phyloP scores from a whole-genome alignment of 2,329 filamentous ascomycete species.

The Arthrobotrys sinensis region DNA sequence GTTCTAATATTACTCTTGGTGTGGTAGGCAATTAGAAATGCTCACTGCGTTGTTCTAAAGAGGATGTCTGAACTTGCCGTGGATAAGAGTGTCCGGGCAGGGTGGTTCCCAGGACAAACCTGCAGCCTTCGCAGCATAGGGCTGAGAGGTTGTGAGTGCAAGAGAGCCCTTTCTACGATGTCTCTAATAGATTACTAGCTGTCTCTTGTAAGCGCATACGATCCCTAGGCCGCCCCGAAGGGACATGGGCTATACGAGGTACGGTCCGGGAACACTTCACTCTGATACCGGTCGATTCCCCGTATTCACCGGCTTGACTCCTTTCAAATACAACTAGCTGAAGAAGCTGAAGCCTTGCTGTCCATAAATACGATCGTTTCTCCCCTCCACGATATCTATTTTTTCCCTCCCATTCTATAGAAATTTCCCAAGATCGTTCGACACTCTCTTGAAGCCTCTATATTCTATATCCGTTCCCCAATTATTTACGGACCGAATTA shows the following conservation, averaged over 20 bases:
- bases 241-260: slow-evolving; percentile 29
- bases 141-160: slow-evolving; percentile 36
- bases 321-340: slow-evolving; percentile 19
- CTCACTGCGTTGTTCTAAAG: slow-evolving; percentile 47
- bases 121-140: slow-evolving; percentile 27
- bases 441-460: slow-evolving; percentile 15
- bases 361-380: slow-evolving; percentile 53
- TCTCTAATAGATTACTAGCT: slow-evolving; percentile 39
- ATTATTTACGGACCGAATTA: background rate
- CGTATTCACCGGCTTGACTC: slow-evolving; percentile 23
- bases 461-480: background rate
- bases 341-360: slow-evolving; percentile 49
- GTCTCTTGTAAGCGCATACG: slow-evolving; percentile 25
- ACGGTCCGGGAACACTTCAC: slow-evolving; percentile 15
- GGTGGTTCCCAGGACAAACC: slow-evolving; percentile 26
- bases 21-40: slow-evolving; percentile 60
- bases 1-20: slow-evolving; percentile 50
- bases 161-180: slow-evolving; percentile 21
- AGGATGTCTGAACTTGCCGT: slow-evolving; percentile 45
- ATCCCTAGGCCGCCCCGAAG: slow-evolving; percentile 22
- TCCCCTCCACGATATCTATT: slow-evolving; percentile 39
- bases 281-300: slow-evolving; percentile 18
- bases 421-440: slow-evolving; percentile 22
- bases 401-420: slow-evolving; percentile 30
- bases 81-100: slow-evolving; percentile 28